Evolutionary conservation across 805 yeast species (phyloP).

Genomic region (Myxozyma nipponensis): DNA sequence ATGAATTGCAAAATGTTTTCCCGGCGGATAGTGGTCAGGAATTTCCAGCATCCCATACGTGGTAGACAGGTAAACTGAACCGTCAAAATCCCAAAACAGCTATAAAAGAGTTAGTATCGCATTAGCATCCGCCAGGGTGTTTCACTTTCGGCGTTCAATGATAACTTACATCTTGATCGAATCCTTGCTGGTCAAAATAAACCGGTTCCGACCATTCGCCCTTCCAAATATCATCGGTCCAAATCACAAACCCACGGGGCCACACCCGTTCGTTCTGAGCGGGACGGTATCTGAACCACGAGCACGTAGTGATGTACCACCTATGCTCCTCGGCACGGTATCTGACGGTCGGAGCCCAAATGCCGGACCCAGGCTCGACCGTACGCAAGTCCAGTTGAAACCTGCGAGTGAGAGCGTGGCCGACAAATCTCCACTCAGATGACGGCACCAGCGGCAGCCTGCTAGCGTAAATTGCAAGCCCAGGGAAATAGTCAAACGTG

Average conservation of each 20-base stretch:
- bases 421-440: background rate
- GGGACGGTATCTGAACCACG: constrained; percentile 11
- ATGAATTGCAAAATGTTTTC: constrained; percentile 11
- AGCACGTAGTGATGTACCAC: constrained; percentile 5
- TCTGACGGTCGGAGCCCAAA: constrained; percentile 11
- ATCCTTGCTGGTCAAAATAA: constrained; percentile 7
- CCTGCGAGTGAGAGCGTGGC: constrained; percentile 1
- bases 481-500: constrained; percentile 6
- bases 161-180: constrained; percentile 12
- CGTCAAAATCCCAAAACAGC: constrained; percentile 5
- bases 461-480: constrained; percentile 6
- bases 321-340: constrained; percentile 4
- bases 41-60: constrained; percentile 1
- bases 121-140: no score
- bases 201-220: constrained; percentile 8
- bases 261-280: constrained; percentile 2
- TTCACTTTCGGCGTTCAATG: no score
- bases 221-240: constrained; percentile 11
- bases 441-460: background rate
- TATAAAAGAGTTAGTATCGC: no score
- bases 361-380: constrained; percentile 10
- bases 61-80: constrained; percentile 5
- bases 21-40: constrained; percentile 3
- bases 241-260: constrained; percentile 10
- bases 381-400: constrained; percentile 9